Base-by-base conservation (phyloP, 148 eudicot species). In the Pouteria glomerata region DNA sequence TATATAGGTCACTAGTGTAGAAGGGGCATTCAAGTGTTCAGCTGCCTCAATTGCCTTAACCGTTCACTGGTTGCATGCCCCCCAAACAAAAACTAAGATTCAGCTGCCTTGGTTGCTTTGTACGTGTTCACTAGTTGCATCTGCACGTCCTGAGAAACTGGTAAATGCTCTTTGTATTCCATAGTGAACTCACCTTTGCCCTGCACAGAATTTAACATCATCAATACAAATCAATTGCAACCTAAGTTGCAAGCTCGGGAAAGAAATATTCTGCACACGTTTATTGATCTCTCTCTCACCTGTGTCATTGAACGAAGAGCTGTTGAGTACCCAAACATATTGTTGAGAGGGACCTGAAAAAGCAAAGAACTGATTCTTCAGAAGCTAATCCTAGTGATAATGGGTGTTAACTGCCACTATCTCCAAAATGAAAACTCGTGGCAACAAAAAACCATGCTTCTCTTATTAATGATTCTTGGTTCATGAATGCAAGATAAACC, bases 171-270 rank as follows among this genome's bases (percentile, higher is more conserved):
- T 64, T 86, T 86, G 81, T 95, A 95, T 74, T 95, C 98, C 98
- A 95, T 95, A 14, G 97, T 85, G 77, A 91, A 95, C 80, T 95
- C 98, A 24, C 97, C 98, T 79, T 94, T 94, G 24, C 98, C 98
- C 98, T 95, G 88, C 61, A 59, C 11, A 26, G 34, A 44, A 75
- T 6, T 27, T 34, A 41, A n/a, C 34, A 53, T 70, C 63, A 66
- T 71, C 26, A 51, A 51, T 8, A n/a, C 10, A 57, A 24, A 61
- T 34, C 23, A 26, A 24, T 48, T 21, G 3, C 73, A 68, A 45
- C 18, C 57, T 14, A 15, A 24, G 27, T 11, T 57, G 65, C 31
- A 45, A 59, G 53, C 39, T 55, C 10, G 41, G 39, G n/a, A 55
- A 37, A 3, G 30, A 7, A 41, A 53, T 33, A 35, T 21, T 34